Percentiles rank a stretch among this genome's conserved stretches.
Evolutionary conservation across 2,329 filamentous ascomycete species (phyloP).

Genomic region (Calonectria pteridis): DNA sequence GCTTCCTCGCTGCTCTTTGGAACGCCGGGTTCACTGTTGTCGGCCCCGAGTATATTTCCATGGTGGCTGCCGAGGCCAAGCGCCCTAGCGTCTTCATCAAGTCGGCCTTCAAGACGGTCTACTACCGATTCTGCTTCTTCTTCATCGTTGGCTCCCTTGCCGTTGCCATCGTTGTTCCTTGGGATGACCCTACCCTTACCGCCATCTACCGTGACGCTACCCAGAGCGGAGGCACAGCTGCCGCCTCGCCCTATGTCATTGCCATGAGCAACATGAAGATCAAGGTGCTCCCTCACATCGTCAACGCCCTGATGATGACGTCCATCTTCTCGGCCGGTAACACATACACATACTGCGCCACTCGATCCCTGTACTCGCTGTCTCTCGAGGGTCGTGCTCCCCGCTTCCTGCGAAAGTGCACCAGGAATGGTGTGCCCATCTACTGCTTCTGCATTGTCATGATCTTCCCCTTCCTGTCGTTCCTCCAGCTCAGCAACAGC

Average conservation of each 20-base stretch:
- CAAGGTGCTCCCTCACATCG: constrained; percentile 65
- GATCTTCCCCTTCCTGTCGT: constrained; percentile 65
- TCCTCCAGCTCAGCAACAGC: constrained; percentile 63
- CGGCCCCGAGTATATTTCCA: constrained; percentile 76
- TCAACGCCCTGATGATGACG: constrained; percentile 65
- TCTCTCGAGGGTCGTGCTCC: constrained; percentile 64
- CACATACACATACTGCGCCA: constrained; percentile 65
- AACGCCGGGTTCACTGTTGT: constrained; percentile 73
- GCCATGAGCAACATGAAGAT: constrained; percentile 69
- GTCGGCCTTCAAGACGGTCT: constrained; percentile 78
- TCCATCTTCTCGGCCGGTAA: constrained; percentile 62
- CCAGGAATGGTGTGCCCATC: constrained; percentile 70
- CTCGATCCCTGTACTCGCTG: constrained; percentile 63
- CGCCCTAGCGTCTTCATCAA: constrained; percentile 75
- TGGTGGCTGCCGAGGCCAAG: constrained; percentile 77
- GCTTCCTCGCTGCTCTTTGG: constrained; percentile 77
- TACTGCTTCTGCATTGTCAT: constrained; percentile 68
- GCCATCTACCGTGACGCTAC: constrained; percentile 60
- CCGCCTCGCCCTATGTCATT: constrained; percentile 73
- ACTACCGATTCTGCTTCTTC: constrained; percentile 78
- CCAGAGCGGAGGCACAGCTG: constrained; percentile 57
- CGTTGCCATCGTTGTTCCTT: constrained; percentile 75
- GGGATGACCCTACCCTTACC: constrained; percentile 68
- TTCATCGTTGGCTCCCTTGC: constrained; percentile 77
- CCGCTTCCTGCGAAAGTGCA: constrained; percentile 68